Evolutionary conservation across 371 early-diverging fungal genomes (phyloP), one percentile per base, ranked within the genome.

Genomic region (Encephalitozoon cuniculi): DNA sequence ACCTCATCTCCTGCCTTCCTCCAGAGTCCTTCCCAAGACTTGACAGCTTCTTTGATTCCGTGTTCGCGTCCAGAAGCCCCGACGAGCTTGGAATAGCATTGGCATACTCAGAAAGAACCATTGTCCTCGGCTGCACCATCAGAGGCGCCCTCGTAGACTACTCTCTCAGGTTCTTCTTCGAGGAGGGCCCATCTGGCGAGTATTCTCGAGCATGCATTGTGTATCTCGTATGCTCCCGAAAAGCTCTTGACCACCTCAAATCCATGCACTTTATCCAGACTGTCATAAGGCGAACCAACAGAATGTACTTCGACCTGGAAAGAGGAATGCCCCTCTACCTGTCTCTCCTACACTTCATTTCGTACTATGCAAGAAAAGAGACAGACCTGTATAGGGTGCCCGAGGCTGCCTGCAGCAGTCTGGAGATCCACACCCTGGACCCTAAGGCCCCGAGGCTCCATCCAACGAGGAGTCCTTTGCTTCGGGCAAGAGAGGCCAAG

Each of bases 81-180:
- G 66, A 66, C 15, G 43, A 43, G 23, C 49, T 66, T 28, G 43
- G 18, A 43, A 11, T 72, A 37, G 63, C 41, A 30, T 34, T 64
- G 21, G 52, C 41, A 21, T 72, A 64, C 37, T 72, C 64, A 21
- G 73, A 72, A 39, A 59, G 73, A 64, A 25, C 52, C 21, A 64
- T 72, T 23, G 73, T 64, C 9, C 51, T 64, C 37, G 54, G 64
- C 12, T 28, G 63, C 21, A 52, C 49, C 3, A 26, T 64, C 26
- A 54, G 52, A n/a, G 21, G n/a, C 2, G 4, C 30, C n/a, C 49
- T 66, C 3, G 30, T 66, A 11, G 23, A 66, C 23, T 66, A 66
- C 49, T 39, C 41, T 15, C 44, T 66, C 15, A 66, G 49, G 32
- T 66, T 66, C 49, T 41, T 66, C 28, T 66, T 66, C 23, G 40